Evolutionary conservation across 2,329 filamentous ascomycete species (phyloP).

Genomic region (Penicillium griseofulvum): DNA sequence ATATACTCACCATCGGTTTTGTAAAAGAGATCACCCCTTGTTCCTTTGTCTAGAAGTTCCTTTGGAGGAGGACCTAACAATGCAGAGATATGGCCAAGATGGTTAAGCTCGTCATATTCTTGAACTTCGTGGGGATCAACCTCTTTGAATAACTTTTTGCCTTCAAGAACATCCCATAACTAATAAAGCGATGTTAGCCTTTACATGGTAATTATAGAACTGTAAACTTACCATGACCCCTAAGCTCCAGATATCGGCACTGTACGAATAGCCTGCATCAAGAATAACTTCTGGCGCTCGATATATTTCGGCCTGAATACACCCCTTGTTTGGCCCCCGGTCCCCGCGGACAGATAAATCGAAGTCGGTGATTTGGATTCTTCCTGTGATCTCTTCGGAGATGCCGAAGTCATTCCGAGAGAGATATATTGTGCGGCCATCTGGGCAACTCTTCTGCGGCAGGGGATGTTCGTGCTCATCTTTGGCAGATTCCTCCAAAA

Average conservation of each 20-base stretch:
- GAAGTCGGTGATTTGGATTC: constrained; percentile 35
- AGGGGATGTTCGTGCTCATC: constrained; percentile 30
- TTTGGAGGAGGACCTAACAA: constrained; percentile 28
- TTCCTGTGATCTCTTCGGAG: constrained; percentile 19
- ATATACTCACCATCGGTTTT: constrained; percentile 2
- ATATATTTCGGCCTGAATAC: constrained; percentile 32
- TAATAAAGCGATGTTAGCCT: constrained; percentile 5
- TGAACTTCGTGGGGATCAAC: constrained; percentile 20
- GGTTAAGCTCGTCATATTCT: constrained; percentile 26
- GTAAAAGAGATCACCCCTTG: constrained; percentile 14
- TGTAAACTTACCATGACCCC: constrained; percentile 32
- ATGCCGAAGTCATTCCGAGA: constrained; percentile 33
- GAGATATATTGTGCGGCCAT: constrained; percentile 36
- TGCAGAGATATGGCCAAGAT: constrained; percentile 34
- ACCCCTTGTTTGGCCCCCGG: constrained; percentile 37
- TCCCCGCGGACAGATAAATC: constrained; percentile 33
- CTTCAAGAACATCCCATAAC: constrained; percentile 33
- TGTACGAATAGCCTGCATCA: constrained; percentile 34
- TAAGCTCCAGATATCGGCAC: constrained; percentile 41
- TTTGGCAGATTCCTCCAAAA: constrained; percentile 22
- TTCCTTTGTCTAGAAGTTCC: constrained; percentile 25
- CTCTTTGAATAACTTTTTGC: constrained; percentile 24
- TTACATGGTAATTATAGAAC: neutral
- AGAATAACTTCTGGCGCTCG: constrained; percentile 39
- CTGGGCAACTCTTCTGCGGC: constrained; percentile 27